Conservation (phyloP, 441 rosid genomes). For the Arabidopsis hybrid region DNA sequence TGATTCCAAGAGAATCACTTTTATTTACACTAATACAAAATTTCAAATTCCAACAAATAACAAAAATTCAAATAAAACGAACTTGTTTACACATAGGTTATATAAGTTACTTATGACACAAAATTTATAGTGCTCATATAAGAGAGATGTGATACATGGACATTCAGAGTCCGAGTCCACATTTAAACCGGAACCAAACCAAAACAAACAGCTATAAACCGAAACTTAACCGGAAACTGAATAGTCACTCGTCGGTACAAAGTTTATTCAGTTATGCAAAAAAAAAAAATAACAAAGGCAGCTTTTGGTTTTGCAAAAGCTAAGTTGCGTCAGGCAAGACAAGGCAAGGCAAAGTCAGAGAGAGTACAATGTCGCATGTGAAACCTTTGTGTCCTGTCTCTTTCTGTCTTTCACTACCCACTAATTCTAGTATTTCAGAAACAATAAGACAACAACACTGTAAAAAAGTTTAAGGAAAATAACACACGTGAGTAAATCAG, state of each 20-base stretch:
- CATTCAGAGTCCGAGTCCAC: neutral
- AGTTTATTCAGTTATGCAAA: constrained; percentile 27
- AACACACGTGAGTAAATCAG: constrained; percentile 8
- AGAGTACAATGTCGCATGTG: constrained; percentile 45
- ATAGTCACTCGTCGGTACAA: constrained; percentile 13
- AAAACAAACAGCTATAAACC: neutral
- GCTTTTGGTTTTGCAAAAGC: constrained; percentile 34
- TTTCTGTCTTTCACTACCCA: constrained; percentile 46
- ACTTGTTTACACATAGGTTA: constrained; percentile 11
- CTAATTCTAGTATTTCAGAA: constrained; percentile 38
- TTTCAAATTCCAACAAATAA: neutral
- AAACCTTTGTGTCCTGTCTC: constrained; percentile 43
- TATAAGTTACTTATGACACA: constrained; percentile 12
- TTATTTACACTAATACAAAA: neutral
- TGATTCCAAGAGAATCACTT: constrained; percentile 14
- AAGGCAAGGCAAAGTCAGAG: constrained; percentile 22
- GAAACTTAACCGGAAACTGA: constrained; percentile 8
- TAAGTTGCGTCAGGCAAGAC: constrained; percentile 31
- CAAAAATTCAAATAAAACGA: neutral
- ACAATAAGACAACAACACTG: constrained; percentile 16
- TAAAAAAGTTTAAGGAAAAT: constrained; percentile 5
- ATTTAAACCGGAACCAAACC: constrained; percentile 3
- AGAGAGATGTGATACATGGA: constrained; percentile 7
- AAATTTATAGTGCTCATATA: neutral
- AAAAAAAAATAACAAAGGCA: constrained; percentile 23